phyloP scores from a whole-genome alignment of 257 asterid genomes.

The Rubia yunnanensis region DNA sequence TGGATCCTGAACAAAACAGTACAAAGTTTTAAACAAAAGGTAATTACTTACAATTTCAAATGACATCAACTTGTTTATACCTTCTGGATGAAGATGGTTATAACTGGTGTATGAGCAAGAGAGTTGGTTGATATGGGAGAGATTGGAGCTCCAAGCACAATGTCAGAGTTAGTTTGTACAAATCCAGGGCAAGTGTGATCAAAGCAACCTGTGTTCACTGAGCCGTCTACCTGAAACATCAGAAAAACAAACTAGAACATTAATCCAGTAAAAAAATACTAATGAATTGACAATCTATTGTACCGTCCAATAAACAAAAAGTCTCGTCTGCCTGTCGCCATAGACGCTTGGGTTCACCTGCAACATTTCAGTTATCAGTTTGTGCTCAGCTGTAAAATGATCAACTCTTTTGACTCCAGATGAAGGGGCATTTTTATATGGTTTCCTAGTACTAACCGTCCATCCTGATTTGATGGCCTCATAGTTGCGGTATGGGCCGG shows the following conservation, averaged over 20 bases:
- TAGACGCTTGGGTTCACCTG: conserved; percentile 67
- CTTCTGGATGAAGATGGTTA: background rate
- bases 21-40: no score
- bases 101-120: background rate
- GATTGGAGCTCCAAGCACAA: conserved; percentile 64
- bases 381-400: background rate
- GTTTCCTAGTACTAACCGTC: conserved; percentile 36
- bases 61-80: conserved; percentile 29
- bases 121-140: conserved; percentile 22
- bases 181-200: conserved; percentile 13
- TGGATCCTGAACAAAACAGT: conserved; percentile 28
- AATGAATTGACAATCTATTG: background rate
- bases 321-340: conserved; percentile 58
- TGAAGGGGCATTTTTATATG: background rate
- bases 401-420: background rate
- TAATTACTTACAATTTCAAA: background rate
- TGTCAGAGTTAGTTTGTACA: conserved; percentile 43
- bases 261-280: no score
- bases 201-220: conserved; percentile 6
- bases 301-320: conserved; percentile 72
- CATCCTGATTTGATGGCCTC: conserved; percentile 59
- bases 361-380: background rate
- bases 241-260: no score
- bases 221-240: background rate
- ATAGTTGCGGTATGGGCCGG: conserved; percentile 30